These are phyloP conservation scores for Endocalyx cinctus DNA, from an alignment of 2,329 filamentous ascomycete genomes.

Conservation along the genomic window DNA sequence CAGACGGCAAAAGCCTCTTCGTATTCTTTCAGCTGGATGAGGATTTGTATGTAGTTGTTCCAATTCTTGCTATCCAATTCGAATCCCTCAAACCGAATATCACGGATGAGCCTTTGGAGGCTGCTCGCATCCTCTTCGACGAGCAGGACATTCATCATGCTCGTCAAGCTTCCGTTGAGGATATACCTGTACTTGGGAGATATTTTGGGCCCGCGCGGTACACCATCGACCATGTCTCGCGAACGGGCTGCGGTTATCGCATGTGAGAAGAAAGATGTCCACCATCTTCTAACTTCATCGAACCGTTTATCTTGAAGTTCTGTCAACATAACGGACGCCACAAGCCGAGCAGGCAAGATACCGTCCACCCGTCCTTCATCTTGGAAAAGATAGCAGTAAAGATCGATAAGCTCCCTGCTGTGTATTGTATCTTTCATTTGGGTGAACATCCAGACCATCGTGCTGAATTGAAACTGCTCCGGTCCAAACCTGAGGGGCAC, in stretches of 20 bases:
- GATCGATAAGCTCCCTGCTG: constrained; percentile 50
- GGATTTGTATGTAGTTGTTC: constrained; percentile 69
- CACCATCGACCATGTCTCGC: constrained; percentile 15
- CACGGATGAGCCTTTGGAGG: constrained; percentile 46
- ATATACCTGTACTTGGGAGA: constrained; percentile 49
- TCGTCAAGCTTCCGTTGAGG: constrained; percentile 43
- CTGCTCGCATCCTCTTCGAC: constrained; percentile 37
- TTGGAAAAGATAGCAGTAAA: constrained; percentile 42
- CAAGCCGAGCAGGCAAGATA: constrained; percentile 47
- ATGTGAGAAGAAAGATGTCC: constrained; percentile 56
- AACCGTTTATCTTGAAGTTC: constrained; percentile 55
- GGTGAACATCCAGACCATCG: constrained; percentile 35
- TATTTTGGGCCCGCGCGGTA: constrained; percentile 34
- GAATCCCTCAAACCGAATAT: constrained; percentile 65
- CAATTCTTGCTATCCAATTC: constrained; percentile 70
- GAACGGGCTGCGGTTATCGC: constrained; percentile 40
- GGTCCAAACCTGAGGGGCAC: constrained; percentile 14
- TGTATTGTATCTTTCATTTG: constrained; percentile 47
- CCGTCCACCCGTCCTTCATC: constrained; percentile 26
- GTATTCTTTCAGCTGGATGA: constrained; percentile 56
- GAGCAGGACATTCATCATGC: constrained; percentile 43
- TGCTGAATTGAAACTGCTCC: constrained; percentile 32
- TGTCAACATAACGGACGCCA: constrained; percentile 64
- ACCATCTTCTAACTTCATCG: constrained; percentile 59
- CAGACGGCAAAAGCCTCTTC: constrained; percentile 68